phyloP scores from a whole-genome alignment of 2,329 filamentous ascomycete genomes.

The Ophiosphaerella narmari region DNA sequence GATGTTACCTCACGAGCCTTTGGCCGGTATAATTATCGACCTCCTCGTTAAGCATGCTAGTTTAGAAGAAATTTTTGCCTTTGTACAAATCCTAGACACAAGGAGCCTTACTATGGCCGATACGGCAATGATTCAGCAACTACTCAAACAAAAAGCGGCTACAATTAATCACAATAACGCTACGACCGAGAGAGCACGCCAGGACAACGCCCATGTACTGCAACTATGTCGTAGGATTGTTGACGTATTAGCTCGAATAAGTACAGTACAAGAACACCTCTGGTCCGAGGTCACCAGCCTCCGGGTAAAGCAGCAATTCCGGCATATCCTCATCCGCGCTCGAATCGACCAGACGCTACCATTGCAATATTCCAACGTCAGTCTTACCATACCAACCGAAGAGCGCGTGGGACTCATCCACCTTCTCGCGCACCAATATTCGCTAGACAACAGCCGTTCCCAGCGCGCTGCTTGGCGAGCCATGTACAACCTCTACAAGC shows the following conservation, averaged over 20 bases:
- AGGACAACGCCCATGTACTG: slow-evolving; percentile 7
- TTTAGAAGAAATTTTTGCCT: slow-evolving; percentile 7
- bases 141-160: slow-evolving; percentile 2
- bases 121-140: slow-evolving; percentile 6
- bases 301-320: slow-evolving; percentile 26
- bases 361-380: slow-evolving; percentile 20
- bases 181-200: not conserved
- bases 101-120: slow-evolving; percentile 11
- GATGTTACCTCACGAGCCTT: slow-evolving; percentile 7
- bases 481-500: slow-evolving; percentile 34
- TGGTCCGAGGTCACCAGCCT: slow-evolving; percentile 2
- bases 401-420: slow-evolving; percentile 30
- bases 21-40: not conserved
- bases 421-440: slow-evolving; percentile 41
- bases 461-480: slow-evolving; percentile 28
- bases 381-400: slow-evolving; percentile 14
- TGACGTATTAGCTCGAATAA: slow-evolving; percentile 7
- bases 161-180: not conserved
- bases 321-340: slow-evolving; percentile 32
- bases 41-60: slow-evolving; percentile 11
- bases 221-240: slow-evolving; percentile 12
- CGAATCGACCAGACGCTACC: slow-evolving; percentile 27
- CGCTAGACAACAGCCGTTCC: slow-evolving; percentile 27
- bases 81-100: slow-evolving; percentile 14
- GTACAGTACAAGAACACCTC: not conserved